Conservation (phyloP, 208 protist genomes). For the Naegleria gruberi region DNA sequence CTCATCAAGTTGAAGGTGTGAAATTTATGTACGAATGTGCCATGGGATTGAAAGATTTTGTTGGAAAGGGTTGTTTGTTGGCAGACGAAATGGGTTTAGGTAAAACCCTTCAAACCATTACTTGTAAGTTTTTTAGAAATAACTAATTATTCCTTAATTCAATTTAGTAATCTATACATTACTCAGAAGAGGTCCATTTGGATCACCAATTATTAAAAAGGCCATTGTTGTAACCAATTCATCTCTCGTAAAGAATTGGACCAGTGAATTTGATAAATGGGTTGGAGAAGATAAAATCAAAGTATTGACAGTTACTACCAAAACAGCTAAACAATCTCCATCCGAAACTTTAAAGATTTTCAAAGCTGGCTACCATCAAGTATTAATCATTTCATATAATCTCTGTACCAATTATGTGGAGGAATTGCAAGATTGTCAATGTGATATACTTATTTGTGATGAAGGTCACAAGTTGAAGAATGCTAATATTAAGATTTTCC, state of each 20-base stretch:
- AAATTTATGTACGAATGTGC: slow-evolving; percentile 83
- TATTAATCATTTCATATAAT: slow-evolving; percentile 54
- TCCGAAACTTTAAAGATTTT: slow-evolving; percentile 1
- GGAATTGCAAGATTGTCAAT: slow-evolving; percentile 15
- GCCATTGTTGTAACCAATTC: slow-evolving; percentile 26
- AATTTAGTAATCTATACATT: background rate
- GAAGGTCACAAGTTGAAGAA: slow-evolving; percentile 82
- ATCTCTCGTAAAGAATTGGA: slow-evolving; percentile 32
- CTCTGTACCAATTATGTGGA: slow-evolving; percentile 43
- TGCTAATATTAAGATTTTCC: slow-evolving; percentile 54
- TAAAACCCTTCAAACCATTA: slow-evolving; percentile 55
- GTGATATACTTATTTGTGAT: slow-evolving; percentile 77
- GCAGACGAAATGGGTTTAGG: slow-evolving; percentile 59
- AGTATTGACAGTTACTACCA: background rate
- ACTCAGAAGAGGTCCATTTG: background rate
- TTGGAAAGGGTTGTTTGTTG: slow-evolving; percentile 55
- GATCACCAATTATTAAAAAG: slow-evolving; percentile 5
- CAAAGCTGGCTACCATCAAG: slow-evolving; percentile 6
- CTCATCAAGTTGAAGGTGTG: slow-evolving; percentile 72
- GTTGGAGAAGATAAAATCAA: background rate
- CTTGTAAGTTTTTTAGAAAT: background rate
- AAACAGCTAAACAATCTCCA: background rate
- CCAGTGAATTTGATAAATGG: slow-evolving; percentile 27
- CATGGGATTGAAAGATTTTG: slow-evolving; percentile 46
- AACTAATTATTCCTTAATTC: background rate